Base-by-base conservation (phyloP, 164 flowering plant genomes). In the Magnolia changhungtana region DNA sequence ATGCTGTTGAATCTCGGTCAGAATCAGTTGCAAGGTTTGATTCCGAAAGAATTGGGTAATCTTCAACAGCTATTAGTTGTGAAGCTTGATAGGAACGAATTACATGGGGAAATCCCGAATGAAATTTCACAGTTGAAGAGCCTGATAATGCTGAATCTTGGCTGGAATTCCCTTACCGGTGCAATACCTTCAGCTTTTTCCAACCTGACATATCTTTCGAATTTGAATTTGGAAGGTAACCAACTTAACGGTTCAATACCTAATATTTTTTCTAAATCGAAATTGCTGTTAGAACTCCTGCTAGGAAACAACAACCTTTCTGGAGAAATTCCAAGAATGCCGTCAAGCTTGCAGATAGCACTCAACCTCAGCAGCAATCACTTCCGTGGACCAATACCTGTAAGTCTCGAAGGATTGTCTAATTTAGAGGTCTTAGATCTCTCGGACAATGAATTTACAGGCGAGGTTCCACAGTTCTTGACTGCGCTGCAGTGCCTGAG, bases 331-430 rank as follows among this genome's bases (percentile, higher is more conserved):
- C 92, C 91, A 7, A 14, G 0, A 10, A 80, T 91, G 92, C 97
- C 97, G 13, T 0, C 0, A 1, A 82, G 0, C 0, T 78, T 91
- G 83, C 85, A 83, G 82, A 85, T 89, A 79, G 82, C 89, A 63
- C 84, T 92, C 69, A 91, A 92, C 80, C 87, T 92, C 71, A 92
- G 97, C 77, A 74, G 75, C 74, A 92, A 92, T 79, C 83, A 50
- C 50, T 89, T 92, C 72, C 73, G 79, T 64, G 95, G 93, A 29
- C 50, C 67, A 24, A 90, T 92, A 63, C 94, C 93, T 1, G 63
- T 6, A 0, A 77, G 78, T 23, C 82, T 92, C 16, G 29, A 77
- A 27, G 13, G 19, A 29, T 71, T 92, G 69, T 10, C 6, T 1
- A 27, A 8, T 1, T 74, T 92, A 67, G 92, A 89, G 76, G 84